Percentiles rank a stretch among this genome's conserved stretches.
These are phyloP conservation scores for Cladosporium sp. DNA, from an alignment of 2,329 filamentous ascomycete species.

Conservation along the genomic window DNA sequence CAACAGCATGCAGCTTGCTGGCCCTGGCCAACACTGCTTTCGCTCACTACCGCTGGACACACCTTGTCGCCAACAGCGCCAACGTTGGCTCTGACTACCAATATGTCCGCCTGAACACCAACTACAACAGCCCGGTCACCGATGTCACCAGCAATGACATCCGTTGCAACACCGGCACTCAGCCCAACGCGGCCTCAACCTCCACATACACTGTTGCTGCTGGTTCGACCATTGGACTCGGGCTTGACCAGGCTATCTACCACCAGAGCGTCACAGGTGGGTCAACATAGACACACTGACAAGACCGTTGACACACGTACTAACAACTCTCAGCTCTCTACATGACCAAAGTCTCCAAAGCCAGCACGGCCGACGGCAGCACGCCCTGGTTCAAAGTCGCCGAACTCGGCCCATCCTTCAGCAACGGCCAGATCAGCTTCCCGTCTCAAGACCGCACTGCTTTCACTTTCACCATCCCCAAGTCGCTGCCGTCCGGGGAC, in stretches of 20 bases:
- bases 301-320: conserved; percentile 15
- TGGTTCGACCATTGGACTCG: conserved; percentile 19
- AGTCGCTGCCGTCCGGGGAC: conserved; percentile 49
- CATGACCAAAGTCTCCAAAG: conserved; percentile 38
- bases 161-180: conserved; percentile 41
- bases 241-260: conserved; percentile 8
- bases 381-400: conserved; percentile 51
- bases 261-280: conserved; percentile 10
- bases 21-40: conserved; percentile 13
- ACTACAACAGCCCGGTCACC: conserved; percentile 50
- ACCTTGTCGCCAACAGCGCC: conserved; percentile 41
- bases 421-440: conserved; percentile 10
- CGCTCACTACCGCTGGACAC: conserved; percentile 34
- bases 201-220: conserved; percentile 27
- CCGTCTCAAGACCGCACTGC: conserved; percentile 7
- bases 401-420: conserved; percentile 18
- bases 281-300: neutral
- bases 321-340: conserved; percentile 47
- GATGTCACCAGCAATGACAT: conserved; percentile 46
- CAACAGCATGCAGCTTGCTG: neutral
- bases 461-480: conserved; percentile 39
- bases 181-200: conserved; percentile 24
- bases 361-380: conserved; percentile 35
- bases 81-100: conserved; percentile 37
- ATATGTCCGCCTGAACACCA: conserved; percentile 42